Base-by-base conservation (phyloP, 345 rosid species). In the Euphorbia pulcherrima region DNA sequence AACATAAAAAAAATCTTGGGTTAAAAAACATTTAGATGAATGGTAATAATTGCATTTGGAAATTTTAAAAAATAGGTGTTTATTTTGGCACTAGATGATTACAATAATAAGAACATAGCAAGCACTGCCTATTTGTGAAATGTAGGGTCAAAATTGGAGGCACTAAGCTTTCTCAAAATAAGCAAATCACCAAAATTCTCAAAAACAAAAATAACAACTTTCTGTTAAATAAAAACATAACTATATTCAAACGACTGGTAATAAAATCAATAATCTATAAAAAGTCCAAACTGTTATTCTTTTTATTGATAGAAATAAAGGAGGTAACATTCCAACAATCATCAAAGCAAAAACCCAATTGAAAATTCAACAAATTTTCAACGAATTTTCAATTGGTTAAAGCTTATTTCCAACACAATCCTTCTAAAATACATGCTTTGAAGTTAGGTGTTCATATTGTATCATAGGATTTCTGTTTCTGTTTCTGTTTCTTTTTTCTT, bases 171-270 rank as follows among this genome's bases (percentile, higher is more conserved):
- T 57, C 70, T 58, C 53, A 60, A 69, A 59, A 60, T 60, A 69
- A 50, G 73, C 50, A 68, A 59, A 68, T n/a, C 6, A 23, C 59
- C 61, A 61, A 35, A 48, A 21, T 9, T 13, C 50, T 6, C 24
- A 3, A 16, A 60, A 48, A 35, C 2, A 52, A 48, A 60, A 69
- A 69, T 50, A 50, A 60, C 73, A 60, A 60, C 30, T 35, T 60
- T 46, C 40, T 69, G 37, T 50, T 69, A 60, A 50, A 48, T 47
- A 16, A 41, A 44, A n/a, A n/a, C n/a, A 14, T 44, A 17, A 20
- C 46, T 23, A 37, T 64, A 51, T 24, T 18, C 57, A 70, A 73
- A 72, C 62, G 72, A 75, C 62, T 62, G 73, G 77, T 62, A 57
- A 30, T 8, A 47, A 68, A 64, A 44, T 57, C 62, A 59, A 53